phyloP scores from a whole-genome alignment of 1,284 basidiomycete genomes.

The Trichosporon sp. region DNA sequence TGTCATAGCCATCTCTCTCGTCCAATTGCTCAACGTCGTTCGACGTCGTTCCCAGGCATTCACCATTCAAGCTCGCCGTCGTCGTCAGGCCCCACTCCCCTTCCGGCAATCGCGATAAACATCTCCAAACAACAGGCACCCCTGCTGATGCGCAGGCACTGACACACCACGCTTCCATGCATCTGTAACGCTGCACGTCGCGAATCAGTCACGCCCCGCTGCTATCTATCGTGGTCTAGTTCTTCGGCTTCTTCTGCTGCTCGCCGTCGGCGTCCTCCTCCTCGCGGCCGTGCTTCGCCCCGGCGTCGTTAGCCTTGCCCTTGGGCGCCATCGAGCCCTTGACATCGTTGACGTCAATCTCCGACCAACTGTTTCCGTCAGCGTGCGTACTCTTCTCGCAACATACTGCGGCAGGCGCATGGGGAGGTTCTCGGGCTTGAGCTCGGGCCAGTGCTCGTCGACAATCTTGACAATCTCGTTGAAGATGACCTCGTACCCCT shows the following conservation, averaged over 20 bases:
- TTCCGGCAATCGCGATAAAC: neutral
- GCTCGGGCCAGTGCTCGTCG: conserved; percentile 59
- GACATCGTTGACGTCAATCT: conserved; percentile 17
- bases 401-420: conserved; percentile 42
- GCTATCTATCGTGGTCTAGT: neutral
- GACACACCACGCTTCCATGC: neutral
- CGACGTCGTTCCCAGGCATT: neutral
- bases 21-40: too few relatives aligned
- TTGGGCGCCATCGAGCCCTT: conserved; percentile 9
- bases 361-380: conserved; percentile 12
- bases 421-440: conserved; percentile 52
- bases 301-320: neutral
- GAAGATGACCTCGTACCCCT: conserved; percentile 69
- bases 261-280: neutral
- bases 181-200: neutral
- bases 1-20: neutral
- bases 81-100: neutral
- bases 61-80: neutral
- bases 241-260: neutral
- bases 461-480: conserved; percentile 61
- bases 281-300: neutral
- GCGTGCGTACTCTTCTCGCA: neutral
- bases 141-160: neutral
- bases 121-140: neutral
- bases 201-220: neutral